These are phyloP conservation scores for Quercus engelmannii DNA, from an alignment of 306 rosid species.

Conservation along the genomic window DNA sequence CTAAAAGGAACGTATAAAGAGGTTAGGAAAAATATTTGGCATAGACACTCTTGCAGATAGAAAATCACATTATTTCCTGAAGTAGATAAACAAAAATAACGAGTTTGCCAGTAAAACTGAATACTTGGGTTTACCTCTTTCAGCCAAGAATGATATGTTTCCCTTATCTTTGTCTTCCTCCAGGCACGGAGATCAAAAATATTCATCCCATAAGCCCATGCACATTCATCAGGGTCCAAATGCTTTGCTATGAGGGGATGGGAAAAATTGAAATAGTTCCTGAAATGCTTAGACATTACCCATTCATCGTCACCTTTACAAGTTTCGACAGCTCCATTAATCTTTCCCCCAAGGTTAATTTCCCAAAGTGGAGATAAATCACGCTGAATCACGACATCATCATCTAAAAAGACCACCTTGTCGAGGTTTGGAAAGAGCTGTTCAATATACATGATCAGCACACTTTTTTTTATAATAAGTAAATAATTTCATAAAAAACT, in stretches of 20 bases:
- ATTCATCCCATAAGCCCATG: conserved; percentile 99
- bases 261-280: conserved; percentile 93
- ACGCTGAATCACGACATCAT: conserved; percentile 87
- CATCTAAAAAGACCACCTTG: conserved; percentile 92
- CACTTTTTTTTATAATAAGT: not conserved
- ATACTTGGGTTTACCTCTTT: conserved; percentile 64
- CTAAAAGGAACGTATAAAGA: not conserved
- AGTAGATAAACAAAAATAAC: not conserved
- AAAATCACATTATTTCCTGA: not conserved
- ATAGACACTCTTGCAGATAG: not conserved
- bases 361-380: conserved; percentile 94
- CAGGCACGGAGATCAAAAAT: conserved; percentile 79
- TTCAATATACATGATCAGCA: conserved; percentile 34
- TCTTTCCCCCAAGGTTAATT: conserved; percentile 83
- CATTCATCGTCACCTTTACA: conserved; percentile 94
- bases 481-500: not conserved
- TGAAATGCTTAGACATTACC: conserved; percentile 94
- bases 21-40: not conserved
- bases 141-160: conserved; percentile 88
- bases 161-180: conserved; percentile 77
- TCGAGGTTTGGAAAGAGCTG: conserved; percentile 95
- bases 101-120: not conserved
- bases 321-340: conserved; percentile 97
- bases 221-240: conserved; percentile 94
- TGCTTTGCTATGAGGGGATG: conserved; percentile 67